A percentile compares a stretch with the other conserved stretches of the same genome.
Conservation (phyloP, 2,329 filamentous ascomycete genomes). For the Pseudogymnoascus sp. region DNA sequence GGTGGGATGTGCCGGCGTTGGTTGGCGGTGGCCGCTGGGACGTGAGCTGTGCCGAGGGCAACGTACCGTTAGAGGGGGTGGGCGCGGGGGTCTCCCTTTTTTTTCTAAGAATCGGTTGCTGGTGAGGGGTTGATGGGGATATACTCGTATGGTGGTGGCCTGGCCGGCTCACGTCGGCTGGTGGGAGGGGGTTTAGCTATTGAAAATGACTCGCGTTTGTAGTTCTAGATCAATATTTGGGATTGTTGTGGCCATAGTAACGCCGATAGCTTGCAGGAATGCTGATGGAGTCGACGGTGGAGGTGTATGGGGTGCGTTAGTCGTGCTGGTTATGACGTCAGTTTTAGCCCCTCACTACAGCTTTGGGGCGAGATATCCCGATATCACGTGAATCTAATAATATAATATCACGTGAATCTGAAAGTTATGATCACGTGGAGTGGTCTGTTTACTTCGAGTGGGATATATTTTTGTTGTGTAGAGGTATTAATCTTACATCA, state of each 20-base stretch:
- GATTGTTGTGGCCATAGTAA: neutral
- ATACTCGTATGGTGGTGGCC: neutral
- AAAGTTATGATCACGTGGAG: neutral
- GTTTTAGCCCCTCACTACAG: neutral
- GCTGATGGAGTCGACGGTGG: neutral
- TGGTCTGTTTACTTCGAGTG: neutral
- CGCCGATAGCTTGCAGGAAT: neutral
- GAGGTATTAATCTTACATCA: neutral
- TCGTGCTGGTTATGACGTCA: neutral
- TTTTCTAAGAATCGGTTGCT: neutral
- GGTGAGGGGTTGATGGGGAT: neutral
- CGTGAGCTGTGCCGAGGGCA: neutral
- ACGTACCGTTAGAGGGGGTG: neutral
- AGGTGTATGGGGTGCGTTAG: neutral
- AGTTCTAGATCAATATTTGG: neutral
- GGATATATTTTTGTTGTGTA: neutral
- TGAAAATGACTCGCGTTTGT: neutral
- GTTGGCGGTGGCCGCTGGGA: neutral
- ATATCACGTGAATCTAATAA: neutral
- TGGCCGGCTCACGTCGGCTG: neutral
- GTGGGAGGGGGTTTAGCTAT: neutral
- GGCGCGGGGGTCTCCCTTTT: neutral
- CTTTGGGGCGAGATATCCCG: neutral
- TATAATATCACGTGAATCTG: neutral
- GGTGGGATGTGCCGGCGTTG: neutral